Percentiles rank a stretch among this genome's conserved stretches.
phyloP scores from a whole-genome alignment of 1,139 yeast species.

The Scheffersomyces lignicola region DNA sequence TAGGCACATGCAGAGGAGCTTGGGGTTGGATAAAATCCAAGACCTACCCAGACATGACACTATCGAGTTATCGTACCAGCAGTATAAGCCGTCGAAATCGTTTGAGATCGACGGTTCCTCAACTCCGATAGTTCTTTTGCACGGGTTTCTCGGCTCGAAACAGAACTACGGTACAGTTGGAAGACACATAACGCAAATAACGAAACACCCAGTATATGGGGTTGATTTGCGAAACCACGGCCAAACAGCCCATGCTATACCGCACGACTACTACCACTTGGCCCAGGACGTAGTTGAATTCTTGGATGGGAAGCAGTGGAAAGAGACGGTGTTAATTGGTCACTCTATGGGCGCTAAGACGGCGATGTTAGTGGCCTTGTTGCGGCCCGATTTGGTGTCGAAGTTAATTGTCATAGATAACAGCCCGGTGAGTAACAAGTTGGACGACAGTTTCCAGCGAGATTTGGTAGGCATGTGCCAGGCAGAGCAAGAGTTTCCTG shows the following conservation, averaged over 20 bases:
- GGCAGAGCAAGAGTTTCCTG: constrained; percentile 19
- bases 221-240: constrained; percentile 60
- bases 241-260: constrained; percentile 40
- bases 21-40: not conserved
- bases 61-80: constrained; percentile 2
- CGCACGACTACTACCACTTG: constrained; percentile 44
- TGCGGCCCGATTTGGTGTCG: constrained; percentile 36
- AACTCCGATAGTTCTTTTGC: constrained; percentile 43
- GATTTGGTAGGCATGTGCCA: constrained; percentile 36
- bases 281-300: constrained; percentile 43
- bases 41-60: constrained; percentile 2
- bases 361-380: constrained; percentile 45
- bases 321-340: constrained; percentile 40
- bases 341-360: constrained; percentile 59
- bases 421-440: constrained; percentile 35
- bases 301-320: constrained; percentile 24
- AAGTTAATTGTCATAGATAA: constrained; percentile 50
- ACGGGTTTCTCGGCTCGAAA: constrained; percentile 52
- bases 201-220: constrained; percentile 35
- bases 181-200: constrained; percentile 27
- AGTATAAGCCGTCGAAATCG: constrained; percentile 1
- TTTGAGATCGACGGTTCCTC: constrained; percentile 1
- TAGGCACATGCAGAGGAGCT: constrained; percentile 1
- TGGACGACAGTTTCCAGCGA: constrained; percentile 24
- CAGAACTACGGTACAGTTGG: constrained; percentile 41